Evolutionary conservation across 805 yeast genomes (phyloP).

Genomic region (Yueomyces sp.): DNA sequence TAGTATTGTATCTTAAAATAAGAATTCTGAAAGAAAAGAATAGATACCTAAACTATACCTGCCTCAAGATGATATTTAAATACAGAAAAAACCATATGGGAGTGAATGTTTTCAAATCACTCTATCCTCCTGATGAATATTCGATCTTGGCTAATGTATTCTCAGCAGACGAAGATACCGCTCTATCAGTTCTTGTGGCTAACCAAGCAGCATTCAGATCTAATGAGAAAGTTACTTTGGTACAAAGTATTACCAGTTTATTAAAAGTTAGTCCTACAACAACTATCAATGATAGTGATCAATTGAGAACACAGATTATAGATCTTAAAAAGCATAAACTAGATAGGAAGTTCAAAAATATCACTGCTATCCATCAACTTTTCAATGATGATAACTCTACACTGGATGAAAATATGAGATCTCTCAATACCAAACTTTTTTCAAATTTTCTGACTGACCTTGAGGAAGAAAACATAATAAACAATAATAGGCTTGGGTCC

Average conservation of each 20-base stretch:
- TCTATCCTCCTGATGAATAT: background rate
- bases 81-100: background rate
- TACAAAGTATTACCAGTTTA: background rate
- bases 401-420: slow-evolving; percentile 27
- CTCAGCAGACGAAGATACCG: background rate
- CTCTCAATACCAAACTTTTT: slow-evolving; percentile 34
- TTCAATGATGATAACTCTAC: slow-evolving; percentile 23
- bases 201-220: background rate
- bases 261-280: background rate
- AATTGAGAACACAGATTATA: slow-evolving; percentile 5
- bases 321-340: slow-evolving; percentile 9
- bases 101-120: background rate
- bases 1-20: background rate
- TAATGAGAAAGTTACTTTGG: background rate
- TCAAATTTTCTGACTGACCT: slow-evolving; percentile 51
- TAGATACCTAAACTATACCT: background rate
- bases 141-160: background rate
- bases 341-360: slow-evolving; percentile 5
- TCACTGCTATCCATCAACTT: slow-evolving; percentile 3
- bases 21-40: background rate
- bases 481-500: slow-evolving; percentile 32
- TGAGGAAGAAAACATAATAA: slow-evolving; percentile 26
- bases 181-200: background rate
- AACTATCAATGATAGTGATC: background rate
- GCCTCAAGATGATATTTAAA: background rate